Percentiles rank a stretch among this genome's conserved stretches.
These are phyloP conservation scores for Xylaria sp. DNA, from an alignment of 2,329 filamentous ascomycete genomes.

Conservation along the genomic window DNA sequence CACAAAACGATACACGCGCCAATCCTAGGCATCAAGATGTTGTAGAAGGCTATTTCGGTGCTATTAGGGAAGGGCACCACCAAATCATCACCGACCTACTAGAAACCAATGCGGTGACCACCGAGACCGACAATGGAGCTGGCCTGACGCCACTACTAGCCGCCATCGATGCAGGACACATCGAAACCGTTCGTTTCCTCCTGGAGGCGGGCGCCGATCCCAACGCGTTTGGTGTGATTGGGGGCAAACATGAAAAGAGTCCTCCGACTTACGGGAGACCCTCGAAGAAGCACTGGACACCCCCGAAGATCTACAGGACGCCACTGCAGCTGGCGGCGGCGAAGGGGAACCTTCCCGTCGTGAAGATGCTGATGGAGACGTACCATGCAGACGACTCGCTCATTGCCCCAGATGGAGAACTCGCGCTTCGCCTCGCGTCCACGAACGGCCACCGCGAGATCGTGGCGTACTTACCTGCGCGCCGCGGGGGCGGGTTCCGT, in stretches of 20 bases:
- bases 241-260: too few species aligned
- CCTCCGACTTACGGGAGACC: background rate
- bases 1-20: background rate
- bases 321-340: slow-evolving; percentile 16
- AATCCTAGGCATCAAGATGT: background rate
- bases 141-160: background rate
- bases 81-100: background rate
- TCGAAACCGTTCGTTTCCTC: background rate
- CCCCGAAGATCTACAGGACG: slow-evolving; percentile 1
- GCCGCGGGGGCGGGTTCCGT: slow-evolving; percentile 11
- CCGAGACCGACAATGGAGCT: background rate
- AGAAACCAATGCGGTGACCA: background rate
- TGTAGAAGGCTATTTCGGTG: background rate
- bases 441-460: slow-evolving; percentile 5
- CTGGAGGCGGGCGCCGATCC: slow-evolving; percentile 11
- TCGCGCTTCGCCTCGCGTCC: slow-evolving; percentile 14
- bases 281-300: background rate
- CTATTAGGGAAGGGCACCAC: background rate
- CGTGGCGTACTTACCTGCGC: slow-evolving; percentile 11
- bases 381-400: slow-evolving; percentile 12
- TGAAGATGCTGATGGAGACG: slow-evolving; percentile 17
- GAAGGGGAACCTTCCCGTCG: background rate
- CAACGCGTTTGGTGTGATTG: background rate
- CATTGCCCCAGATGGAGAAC: slow-evolving; percentile 14
- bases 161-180: slow-evolving; percentile 1